phyloP scores from a whole-genome alignment of 805 yeast species.

The Wickerhamiella azymoides region DNA sequence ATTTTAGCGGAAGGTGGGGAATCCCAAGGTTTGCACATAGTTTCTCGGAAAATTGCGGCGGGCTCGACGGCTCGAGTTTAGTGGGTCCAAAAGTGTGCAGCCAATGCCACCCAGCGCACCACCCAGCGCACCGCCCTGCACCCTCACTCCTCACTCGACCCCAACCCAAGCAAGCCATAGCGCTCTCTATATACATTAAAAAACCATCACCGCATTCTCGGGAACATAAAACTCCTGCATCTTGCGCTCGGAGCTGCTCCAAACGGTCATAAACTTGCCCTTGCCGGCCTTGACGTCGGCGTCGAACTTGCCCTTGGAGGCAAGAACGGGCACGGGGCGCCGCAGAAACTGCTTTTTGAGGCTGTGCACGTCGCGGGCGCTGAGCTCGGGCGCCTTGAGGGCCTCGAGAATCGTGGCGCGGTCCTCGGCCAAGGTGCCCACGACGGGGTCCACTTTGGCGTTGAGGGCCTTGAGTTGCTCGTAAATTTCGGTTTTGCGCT shows the following conservation, averaged over 20 bases:
- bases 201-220: constrained; percentile 17
- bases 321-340: constrained; percentile 37
- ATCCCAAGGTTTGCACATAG: too few relatives aligned
- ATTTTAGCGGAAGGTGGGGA: too few relatives aligned
- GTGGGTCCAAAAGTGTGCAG: too few relatives aligned
- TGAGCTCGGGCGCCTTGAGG: constrained; percentile 28
- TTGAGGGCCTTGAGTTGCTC: constrained; percentile 16
- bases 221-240: constrained; percentile 35
- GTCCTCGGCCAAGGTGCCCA: constrained; percentile 27
- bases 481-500: constrained; percentile 6
- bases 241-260: constrained; percentile 40
- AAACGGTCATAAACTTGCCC: constrained; percentile 34
- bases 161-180: too few relatives aligned
- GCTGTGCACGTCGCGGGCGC: constrained; percentile 25
- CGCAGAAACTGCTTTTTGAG: constrained; percentile 41
- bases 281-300: too few relatives aligned
- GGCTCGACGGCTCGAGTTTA: too few relatives aligned
- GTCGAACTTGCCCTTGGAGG: constrained; percentile 27
- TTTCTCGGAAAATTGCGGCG: too few relatives aligned
- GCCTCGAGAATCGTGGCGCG: constrained; percentile 32
- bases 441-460: constrained; percentile 7
- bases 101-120: too few relatives aligned
- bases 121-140: too few relatives aligned
- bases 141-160: too few relatives aligned
- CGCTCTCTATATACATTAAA: constrained; percentile 11